Evolutionary conservation across 495 filamentous ascomycete genomes (phyloP).

Genomic region (Aspergillus haitiensis): DNA sequence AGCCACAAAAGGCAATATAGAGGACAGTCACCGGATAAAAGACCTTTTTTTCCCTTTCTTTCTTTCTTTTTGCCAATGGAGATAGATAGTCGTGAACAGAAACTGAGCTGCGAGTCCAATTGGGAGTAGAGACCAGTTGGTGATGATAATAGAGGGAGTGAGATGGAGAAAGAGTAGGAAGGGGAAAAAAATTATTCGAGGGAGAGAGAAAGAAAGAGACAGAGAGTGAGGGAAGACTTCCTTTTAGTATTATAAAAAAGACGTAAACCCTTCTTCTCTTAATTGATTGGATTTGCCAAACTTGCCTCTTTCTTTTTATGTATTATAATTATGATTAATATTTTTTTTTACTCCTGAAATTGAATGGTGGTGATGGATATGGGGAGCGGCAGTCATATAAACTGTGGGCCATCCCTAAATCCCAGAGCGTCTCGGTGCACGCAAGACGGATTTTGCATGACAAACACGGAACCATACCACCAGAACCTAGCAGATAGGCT

Average conservation of each 20-base stretch:
- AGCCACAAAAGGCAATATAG: too few species aligned
- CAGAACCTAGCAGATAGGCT: slow-evolving; percentile 40
- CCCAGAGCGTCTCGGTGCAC: slow-evolving; percentile 31
- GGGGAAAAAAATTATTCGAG: slow-evolving; percentile 13
- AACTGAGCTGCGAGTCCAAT: slow-evolving; percentile 14
- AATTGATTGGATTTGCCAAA: slow-evolving; percentile 15
- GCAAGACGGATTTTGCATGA: slow-evolving; percentile 32
- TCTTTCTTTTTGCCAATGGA: neutral
- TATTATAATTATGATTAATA: too few species aligned
- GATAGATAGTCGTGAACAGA: neutral
- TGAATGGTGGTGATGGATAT: slow-evolving; percentile 31
- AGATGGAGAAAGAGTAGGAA: slow-evolving; percentile 12
- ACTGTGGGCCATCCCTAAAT: slow-evolving; percentile 40
- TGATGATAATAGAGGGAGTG: neutral
- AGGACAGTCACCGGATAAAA: neutral
- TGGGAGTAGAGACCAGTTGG: slow-evolving; percentile 1
- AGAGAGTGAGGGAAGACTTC: slow-evolving; percentile 1
- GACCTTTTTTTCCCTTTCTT: neutral
- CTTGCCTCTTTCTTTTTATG: slow-evolving; percentile 19
- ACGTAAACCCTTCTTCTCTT: slow-evolving; percentile 4
- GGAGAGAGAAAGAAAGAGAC: neutral
- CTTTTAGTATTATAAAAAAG: slow-evolving; percentile 9
- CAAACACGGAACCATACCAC: slow-evolving; percentile 46
- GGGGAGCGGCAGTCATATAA: slow-evolving; percentile 48
- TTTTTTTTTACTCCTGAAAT: neutral